Base-by-base conservation (phyloP, 75 land plant genomes). In the Isoetes taiwanensis region DNA sequence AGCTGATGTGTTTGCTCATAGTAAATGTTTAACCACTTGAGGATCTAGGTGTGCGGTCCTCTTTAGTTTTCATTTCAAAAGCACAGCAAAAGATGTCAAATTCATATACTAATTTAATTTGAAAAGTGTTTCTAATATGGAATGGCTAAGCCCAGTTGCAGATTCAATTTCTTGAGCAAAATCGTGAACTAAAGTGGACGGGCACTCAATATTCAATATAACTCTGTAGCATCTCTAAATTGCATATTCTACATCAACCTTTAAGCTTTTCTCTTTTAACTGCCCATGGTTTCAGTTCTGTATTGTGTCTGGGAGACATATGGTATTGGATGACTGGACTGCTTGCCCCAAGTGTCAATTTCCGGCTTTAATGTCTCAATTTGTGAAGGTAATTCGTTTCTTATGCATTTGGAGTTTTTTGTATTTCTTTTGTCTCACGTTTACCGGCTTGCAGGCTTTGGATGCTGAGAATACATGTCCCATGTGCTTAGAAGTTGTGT, bases 321-420 rank as follows among this genome's bases (percentile, higher is more conserved):
- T 71, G 73, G 68, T 71, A 17, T 58, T 52, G 28, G 73, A 56
- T 33, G 67, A 71, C 35, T 71, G 68, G 67, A 71, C 46, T 16
- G 23, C 58, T 16, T 71, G 73, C 32, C 73, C 73, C 39, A 26
- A 30, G 25, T 71, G 73, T 63, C 58, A 71, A 56, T 71, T 71
- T 28, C 69, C 73, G 9, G 73, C 73, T 3, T 30, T 71, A 1
- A 66, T 59, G 29, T 14, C 54, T 20, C 48, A 71, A 23, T 58
- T 71, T 28, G 2, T 28, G n/a, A 64, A 71, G 63, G 72, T 69
- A n/a, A 46, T 10, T 28, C 30, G 0, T 9, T 5, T 14, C 19
- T 2, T 26, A 6, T 35, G 0, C 10, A 12, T 9, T 12, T 4
- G 41, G 21, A 16, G 17, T 1, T n/a, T 26, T 3, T 33, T 2